These are phyloP conservation scores for Waitea zeae DNA, from an alignment of 1,284 basidiomycete species.

Conservation along the genomic window DNA sequence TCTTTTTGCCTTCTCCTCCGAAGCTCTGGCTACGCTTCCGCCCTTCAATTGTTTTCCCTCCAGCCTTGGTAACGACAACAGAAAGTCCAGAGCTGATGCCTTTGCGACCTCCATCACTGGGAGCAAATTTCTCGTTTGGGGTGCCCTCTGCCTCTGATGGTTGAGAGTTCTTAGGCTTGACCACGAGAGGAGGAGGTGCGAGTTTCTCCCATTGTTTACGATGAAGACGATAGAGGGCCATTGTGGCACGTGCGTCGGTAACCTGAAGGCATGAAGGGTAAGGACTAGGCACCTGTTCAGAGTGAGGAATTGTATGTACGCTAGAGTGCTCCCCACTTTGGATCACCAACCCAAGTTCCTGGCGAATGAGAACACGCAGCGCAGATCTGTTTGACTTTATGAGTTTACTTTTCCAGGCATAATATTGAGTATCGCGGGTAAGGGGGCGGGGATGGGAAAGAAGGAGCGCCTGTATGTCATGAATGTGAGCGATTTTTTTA, in stretches of 20 bases:
- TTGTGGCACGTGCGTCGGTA: constrained; percentile 87
- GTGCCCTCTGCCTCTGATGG: not conserved
- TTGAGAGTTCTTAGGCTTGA: no score
- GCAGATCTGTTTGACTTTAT: constrained; percentile 54
- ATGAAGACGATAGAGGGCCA: constrained; percentile 87
- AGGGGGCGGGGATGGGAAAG: constrained; percentile 75
- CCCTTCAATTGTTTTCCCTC: constrained; percentile 5
- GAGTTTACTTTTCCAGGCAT: constrained; percentile 37
- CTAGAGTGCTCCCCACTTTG: constrained; percentile 82
- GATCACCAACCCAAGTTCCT: constrained; percentile 73
- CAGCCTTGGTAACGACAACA: constrained; percentile 36
- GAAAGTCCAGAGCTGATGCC: constrained; percentile 60
- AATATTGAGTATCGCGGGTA: constrained; percentile 73
- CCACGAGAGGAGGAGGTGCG: constrained; percentile 10
- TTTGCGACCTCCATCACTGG: constrained; percentile 25
- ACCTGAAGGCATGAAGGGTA: no score
- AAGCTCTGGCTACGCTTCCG: not conserved
- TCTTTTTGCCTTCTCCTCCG: not conserved
- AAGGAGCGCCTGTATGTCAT: constrained; percentile 76
- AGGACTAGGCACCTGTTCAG: not conserved
- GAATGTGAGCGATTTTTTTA: constrained; percentile 1
- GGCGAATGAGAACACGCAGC: constrained; percentile 66
- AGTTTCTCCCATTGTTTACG: constrained; percentile 72
- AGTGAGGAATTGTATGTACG: constrained; percentile 32
- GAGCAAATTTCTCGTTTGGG: constrained; percentile 7